Evolutionary conservation across 768 basidiomycete genomes (phyloP).

Genomic region (Termitomyces sp.): DNA sequence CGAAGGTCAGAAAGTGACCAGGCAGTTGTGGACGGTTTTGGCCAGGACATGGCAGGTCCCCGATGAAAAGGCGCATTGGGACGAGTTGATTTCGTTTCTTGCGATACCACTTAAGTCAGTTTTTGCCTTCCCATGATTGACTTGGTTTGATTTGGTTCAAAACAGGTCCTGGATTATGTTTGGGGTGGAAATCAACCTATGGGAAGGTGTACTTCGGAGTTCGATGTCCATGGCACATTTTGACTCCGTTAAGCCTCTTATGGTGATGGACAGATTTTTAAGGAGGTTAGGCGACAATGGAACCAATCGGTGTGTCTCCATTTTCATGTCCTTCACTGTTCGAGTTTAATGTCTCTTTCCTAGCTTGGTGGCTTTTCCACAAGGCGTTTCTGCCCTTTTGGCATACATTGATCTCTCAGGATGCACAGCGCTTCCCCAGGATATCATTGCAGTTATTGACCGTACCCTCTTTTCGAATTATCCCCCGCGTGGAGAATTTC

Average conservation of each 20-base stretch:
- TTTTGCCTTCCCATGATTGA: background rate
- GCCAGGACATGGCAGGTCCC: slow-evolving; percentile 27
- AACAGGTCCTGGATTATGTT: slow-evolving; percentile 43
- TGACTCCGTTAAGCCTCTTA: slow-evolving; percentile 10
- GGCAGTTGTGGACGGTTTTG: slow-evolving; percentile 44
- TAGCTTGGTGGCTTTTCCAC: slow-evolving; percentile 21
- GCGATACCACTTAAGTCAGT: slow-evolving; percentile 43
- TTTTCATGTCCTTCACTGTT: background rate
- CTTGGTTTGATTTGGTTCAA: background rate
- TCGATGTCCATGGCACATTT: slow-evolving; percentile 22
- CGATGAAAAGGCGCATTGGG: slow-evolving; percentile 27
- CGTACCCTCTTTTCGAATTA: slow-evolving; percentile 30
- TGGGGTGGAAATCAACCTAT: slow-evolving; percentile 33
- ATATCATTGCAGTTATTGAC: slow-evolving; percentile 24
- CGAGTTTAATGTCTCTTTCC: background rate
- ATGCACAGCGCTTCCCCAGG: slow-evolving; percentile 13
- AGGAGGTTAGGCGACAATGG: slow-evolving; percentile 19
- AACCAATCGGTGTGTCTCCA: slow-evolving; percentile 5
- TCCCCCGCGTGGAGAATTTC: slow-evolving; percentile 21
- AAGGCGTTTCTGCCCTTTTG: slow-evolving; percentile 19
- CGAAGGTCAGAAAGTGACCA: slow-evolving; percentile 30
- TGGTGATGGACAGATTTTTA: slow-evolving; percentile 25
- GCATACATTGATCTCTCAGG: slow-evolving; percentile 17
- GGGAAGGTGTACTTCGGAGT: slow-evolving; percentile 33
- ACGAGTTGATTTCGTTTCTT: slow-evolving; percentile 39